Evolutionary conservation across 179 eudicot species (phyloP).

Genomic region (Amaranthus tricolor): DNA sequence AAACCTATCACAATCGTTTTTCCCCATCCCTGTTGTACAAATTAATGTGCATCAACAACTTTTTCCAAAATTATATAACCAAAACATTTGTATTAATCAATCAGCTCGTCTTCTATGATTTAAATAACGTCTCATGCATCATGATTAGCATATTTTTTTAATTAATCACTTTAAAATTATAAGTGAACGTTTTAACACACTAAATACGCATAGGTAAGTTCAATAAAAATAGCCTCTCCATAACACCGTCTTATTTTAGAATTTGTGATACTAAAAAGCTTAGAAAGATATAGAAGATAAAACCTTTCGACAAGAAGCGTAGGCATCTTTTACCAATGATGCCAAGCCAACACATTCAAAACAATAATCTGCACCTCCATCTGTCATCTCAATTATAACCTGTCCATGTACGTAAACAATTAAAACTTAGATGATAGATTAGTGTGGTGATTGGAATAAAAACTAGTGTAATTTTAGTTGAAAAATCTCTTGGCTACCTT

Average conservation of each 20-base stretch:
- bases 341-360: constrained; percentile 87
- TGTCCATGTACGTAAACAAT: constrained; percentile 12
- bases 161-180: too few species aligned
- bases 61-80: too few species aligned
- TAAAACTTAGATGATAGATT: neutral
- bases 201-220: too few species aligned
- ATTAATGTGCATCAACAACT: neutral
- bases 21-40: constrained; percentile 70
- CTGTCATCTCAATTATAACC: constrained; percentile 76
- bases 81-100: too few species aligned
- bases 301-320: constrained; percentile 69
- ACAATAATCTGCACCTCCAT: constrained; percentile 92
- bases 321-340: constrained; percentile 76
- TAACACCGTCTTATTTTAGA: neutral
- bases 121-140: too few species aligned
- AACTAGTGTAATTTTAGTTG: too few species aligned
- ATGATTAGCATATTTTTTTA: too few species aligned
- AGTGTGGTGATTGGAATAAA: too few species aligned
- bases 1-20: constrained; percentile 74
- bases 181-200: neutral
- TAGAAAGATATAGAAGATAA: neutral
- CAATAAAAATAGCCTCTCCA: neutral
- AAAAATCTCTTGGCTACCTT: too few species aligned
- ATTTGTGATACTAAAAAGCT: neutral
- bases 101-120: too few species aligned